phyloP scores from a whole-genome alignment of 2,329 filamentous ascomycete species.

The Fusarium abutilonis region DNA sequence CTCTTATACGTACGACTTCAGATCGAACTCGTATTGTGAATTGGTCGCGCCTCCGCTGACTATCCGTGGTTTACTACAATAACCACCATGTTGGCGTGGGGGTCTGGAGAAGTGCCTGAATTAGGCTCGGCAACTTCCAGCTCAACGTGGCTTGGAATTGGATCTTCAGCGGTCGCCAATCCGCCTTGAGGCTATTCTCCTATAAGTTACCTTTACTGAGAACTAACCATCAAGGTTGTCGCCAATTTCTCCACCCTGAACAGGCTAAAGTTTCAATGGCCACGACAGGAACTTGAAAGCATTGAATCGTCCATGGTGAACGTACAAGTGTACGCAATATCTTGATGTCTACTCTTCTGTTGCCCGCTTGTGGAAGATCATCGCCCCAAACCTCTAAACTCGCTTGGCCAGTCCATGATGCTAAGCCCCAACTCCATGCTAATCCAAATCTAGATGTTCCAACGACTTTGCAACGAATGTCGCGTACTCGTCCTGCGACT shows the following conservation, averaged over 20 bases:
- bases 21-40: slow-evolving; percentile 29
- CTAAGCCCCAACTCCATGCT: slow-evolving; percentile 8
- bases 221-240: no score
- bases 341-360: slow-evolving; percentile 4
- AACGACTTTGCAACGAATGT: slow-evolving; percentile 38
- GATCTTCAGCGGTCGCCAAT: no score
- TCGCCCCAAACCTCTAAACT: slow-evolving; percentile 1
- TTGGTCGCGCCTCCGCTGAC: slow-evolving; percentile 15
- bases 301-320: background rate
- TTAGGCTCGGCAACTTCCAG: no score
- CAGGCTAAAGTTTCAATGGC: background rate
- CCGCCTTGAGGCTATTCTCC: no score
- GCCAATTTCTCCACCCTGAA: no score
- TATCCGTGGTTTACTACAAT: slow-evolving; percentile 25
- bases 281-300: background rate
- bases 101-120: background rate
- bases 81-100: slow-evolving; percentile 31
- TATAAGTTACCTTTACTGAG: no score
- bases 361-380: background rate
- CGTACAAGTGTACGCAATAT: slow-evolving; percentile 2
- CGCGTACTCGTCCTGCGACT: slow-evolving; percentile 29
- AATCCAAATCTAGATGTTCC: slow-evolving; percentile 44
- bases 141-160: no score
- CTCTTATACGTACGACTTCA: slow-evolving; percentile 28
- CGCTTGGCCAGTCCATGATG: background rate